phyloP scores from a whole-genome alignment of 306 rosid genomes.

The Comarum palustre region DNA sequence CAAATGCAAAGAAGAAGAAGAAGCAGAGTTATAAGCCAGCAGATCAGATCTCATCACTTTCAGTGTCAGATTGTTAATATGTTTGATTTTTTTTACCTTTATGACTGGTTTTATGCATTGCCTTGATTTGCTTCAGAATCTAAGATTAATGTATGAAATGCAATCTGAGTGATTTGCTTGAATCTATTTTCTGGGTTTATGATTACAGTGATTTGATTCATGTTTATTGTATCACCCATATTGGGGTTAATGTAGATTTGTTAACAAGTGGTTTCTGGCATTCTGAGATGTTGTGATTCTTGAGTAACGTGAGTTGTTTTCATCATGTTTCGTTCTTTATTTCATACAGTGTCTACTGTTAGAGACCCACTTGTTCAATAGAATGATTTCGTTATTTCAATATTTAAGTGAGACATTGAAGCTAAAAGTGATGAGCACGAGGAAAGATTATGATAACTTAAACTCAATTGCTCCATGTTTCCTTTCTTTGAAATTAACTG shows the following conservation, averaged over 20 bases:
- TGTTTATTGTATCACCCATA: background rate
- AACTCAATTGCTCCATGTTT: slow-evolving; percentile 9
- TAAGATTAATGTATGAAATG: slow-evolving; percentile 14
- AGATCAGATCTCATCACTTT: slow-evolving; percentile 48
- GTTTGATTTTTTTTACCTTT: slow-evolving; percentile 8
- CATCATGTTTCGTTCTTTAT: background rate
- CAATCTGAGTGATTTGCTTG: background rate
- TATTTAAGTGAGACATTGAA: background rate
- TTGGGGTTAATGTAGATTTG: slow-evolving; percentile 13
- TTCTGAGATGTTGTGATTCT: slow-evolving; percentile 10
- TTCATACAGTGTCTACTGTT: background rate
- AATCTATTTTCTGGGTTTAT: slow-evolving; percentile 20
- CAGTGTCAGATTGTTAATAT: slow-evolving; percentile 18
- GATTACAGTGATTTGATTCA: background rate
- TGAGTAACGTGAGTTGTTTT: background rate
- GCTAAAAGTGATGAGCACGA: background rate
- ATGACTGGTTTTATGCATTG: background rate
- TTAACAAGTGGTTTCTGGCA: background rate
- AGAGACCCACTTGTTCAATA: background rate
- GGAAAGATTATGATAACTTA: background rate
- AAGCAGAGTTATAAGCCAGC: slow-evolving; percentile 24
- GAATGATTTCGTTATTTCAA: background rate
- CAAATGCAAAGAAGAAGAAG: slow-evolving; percentile 38
- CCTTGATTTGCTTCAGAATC: slow-evolving; percentile 6
- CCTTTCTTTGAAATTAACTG: background rate